Evolutionary conservation across 2,329 filamentous ascomycete genomes (phyloP).

Genomic region (Penicillium sp.): DNA sequence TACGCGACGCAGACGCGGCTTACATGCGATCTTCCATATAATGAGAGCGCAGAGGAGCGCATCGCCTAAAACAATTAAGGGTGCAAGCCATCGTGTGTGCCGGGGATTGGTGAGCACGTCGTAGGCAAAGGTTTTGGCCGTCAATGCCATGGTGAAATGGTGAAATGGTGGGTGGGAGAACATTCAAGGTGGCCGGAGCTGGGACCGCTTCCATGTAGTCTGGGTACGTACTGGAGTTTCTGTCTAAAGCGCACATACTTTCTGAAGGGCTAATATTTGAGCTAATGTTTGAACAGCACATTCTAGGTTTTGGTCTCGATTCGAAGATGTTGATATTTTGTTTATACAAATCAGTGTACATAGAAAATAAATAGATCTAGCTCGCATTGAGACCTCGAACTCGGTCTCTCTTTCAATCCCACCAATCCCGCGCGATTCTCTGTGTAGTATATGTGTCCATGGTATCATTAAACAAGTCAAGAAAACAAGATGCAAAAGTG

Average conservation of each 20-base stretch:
- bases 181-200: conserved; percentile 23
- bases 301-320: not conserved
- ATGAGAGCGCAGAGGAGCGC: conserved; percentile 70
- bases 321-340: not conserved
- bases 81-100: conserved; percentile 64
- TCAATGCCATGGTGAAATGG: conserved; percentile 40
- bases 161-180: conserved; percentile 14
- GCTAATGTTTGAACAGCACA: no score
- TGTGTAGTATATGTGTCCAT: conserved; percentile 18
- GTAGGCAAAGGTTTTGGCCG: conserved; percentile 24
- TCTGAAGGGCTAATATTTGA: no score
- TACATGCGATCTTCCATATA: conserved; percentile 82
- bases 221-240: no score
- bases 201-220: conserved; percentile 5
- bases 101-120: conserved; percentile 55
- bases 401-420: conserved; percentile 4
- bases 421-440: conserved; percentile 3
- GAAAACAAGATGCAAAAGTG: conserved; percentile 5
- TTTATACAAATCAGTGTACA: conserved; percentile 23
- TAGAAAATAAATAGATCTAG: conserved; percentile 6
- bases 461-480: conserved; percentile 28
- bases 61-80: conserved; percentile 69
- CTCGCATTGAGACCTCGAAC: conserved; percentile 9
- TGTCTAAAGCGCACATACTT: no score
- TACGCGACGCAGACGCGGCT: conserved; percentile 33